Percentiles rank a stretch among this genome's conserved stretches.
phyloP scores from a whole-genome alignment of 2,329 filamentous ascomycete genomes.

The Xylaria multiplex region DNA sequence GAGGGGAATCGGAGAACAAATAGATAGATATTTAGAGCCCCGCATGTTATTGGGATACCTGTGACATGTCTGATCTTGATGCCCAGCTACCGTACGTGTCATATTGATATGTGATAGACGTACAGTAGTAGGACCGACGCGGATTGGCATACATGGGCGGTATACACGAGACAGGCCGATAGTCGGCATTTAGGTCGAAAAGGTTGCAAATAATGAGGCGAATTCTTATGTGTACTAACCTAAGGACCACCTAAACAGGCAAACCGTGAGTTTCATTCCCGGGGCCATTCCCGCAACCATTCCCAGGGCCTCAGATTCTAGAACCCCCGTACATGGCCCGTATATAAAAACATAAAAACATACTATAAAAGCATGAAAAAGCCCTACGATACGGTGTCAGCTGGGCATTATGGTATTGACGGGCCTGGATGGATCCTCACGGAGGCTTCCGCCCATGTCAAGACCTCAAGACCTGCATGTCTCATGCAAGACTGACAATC shows the following conservation, averaged over 20 bases:
- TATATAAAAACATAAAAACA: too few species aligned
- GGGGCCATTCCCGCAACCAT: too few species aligned
- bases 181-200: not conserved
- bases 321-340: too few species aligned
- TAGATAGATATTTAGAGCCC: conserved; percentile 11
- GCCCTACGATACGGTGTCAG: too few species aligned
- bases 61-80: not conserved
- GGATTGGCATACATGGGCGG: not conserved
- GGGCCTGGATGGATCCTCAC: not conserved
- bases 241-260: too few species aligned
- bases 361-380: too few species aligned
- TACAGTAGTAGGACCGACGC: too few species aligned
- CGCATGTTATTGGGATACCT: conserved; percentile 11
- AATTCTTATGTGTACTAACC: not conserved
- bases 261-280: too few species aligned
- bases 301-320: too few species aligned
- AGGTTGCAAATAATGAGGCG: not conserved
- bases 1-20: conserved; percentile 7
- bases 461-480: not conserved
- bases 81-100: not conserved
- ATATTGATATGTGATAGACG: not conserved
- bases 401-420: too few species aligned
- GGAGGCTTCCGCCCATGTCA: conserved; percentile 10
- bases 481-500: not conserved
- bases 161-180: not conserved